These are phyloP conservation scores for Penicillium sp. DNA, from an alignment of 2,329 filamentous ascomycete species.

Conservation along the genomic window DNA sequence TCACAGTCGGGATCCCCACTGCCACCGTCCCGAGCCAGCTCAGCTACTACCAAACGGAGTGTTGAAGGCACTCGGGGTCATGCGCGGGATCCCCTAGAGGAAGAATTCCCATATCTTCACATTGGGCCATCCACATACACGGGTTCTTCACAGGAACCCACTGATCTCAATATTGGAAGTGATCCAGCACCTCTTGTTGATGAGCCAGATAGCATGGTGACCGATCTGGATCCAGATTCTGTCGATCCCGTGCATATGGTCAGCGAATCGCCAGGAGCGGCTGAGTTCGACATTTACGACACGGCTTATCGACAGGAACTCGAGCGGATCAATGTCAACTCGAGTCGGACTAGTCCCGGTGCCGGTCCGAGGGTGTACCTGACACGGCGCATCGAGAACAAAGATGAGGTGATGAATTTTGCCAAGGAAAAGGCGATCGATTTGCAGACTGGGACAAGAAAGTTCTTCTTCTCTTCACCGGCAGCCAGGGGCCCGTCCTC, in stretches of 20 bases:
- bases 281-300: constrained; percentile 87
- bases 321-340: constrained; percentile 61
- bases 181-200: constrained; percentile 19
- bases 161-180: constrained; percentile 8
- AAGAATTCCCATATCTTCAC: constrained; percentile 69
- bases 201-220: constrained; percentile 34
- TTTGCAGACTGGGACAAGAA: constrained; percentile 16
- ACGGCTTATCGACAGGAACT: constrained; percentile 82
- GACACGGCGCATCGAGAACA: constrained; percentile 52
- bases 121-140: constrained; percentile 65
- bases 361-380: constrained; percentile 60
- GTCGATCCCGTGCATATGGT: constrained; percentile 51
- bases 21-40: constrained; percentile 30
- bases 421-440: constrained; percentile 29
- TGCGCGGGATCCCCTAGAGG: constrained; percentile 64
- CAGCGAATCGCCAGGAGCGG: constrained; percentile 80
- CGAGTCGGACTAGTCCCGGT: constrained; percentile 32
- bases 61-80: constrained; percentile 57
- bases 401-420: constrained; percentile 35
- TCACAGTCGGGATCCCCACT: constrained; percentile 32
- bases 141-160: constrained; percentile 24
- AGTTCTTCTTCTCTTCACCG: background rate
- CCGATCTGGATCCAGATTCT: constrained; percentile 34
- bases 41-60: constrained; percentile 38
- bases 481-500: constrained; percentile 7